Evolutionary conservation across 257 asterid genomes (phyloP), one percentile per base, ranked within the genome.

Genomic region (Scutellaria baicalensis): DNA sequence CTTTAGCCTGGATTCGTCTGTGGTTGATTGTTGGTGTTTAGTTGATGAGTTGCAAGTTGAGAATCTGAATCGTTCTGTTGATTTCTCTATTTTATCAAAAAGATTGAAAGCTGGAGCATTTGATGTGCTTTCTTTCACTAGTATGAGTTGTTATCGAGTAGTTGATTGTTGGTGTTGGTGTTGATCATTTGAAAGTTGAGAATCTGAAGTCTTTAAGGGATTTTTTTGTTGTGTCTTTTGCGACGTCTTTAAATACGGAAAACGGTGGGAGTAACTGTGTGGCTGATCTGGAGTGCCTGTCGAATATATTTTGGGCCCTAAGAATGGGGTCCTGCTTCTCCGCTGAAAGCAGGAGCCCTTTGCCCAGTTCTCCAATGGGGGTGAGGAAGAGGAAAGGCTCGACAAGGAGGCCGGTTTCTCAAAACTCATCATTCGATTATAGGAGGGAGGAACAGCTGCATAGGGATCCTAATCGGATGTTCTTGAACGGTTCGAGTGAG

Each of bases 271-370:
- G 33, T 42, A 78, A 82, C 59, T 84, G 85, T 72, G 59, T 77
- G 62, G 92, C 57, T 81, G 95, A 74, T 79, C 87, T 92, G 94
- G 96, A 87, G 78, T 88, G 92, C 81, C 64, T 89, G 58, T 82
- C 85, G 70, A 76, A 80, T 76, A 64, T 88, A 40, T 64, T 89
- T 87, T 85, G 95, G 95, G 87, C 90, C 89, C 92, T 84, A 50
- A 82, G 84, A 76, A 92, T 88, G 96, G 96, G 98, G 80, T 88
- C 96, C 96, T 92, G 98, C 90, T 84, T 88, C 48, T 84, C 96
- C 33, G 33, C 75, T 12, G 95, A 89, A 79, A 88, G 91, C 89
- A 81, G 92, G 95, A 84, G 80, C 86, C 86, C 92, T 40, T 76
- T 67, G 62, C 85, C 90, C 8, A 77, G 87, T 33, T 72, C 93